Conservation (phyloP, 768 basidiomycete species). For the Paxillus involutus region DNA sequence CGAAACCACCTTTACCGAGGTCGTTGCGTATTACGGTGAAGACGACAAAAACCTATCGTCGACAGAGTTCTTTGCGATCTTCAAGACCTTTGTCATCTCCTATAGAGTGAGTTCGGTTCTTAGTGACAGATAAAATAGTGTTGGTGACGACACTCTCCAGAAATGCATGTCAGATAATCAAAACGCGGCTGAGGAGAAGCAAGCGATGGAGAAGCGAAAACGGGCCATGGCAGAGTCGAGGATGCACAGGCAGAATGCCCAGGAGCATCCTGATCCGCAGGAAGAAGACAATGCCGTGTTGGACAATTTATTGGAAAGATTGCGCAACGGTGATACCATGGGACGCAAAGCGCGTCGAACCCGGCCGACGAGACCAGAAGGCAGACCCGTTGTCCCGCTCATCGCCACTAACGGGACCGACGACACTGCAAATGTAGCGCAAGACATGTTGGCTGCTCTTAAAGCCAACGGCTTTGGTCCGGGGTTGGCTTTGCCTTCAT, state of each 20-base stretch:
- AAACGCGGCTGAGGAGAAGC: constrained; percentile 67
- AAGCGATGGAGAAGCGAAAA: constrained; percentile 66
- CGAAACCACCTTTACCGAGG: constrained; percentile 79
- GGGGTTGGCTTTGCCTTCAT: constrained; percentile 42
- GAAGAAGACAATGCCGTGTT: constrained; percentile 60
- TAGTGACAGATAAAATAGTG: background rate
- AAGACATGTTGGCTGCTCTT: constrained; percentile 73
- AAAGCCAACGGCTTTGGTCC: constrained; percentile 66
- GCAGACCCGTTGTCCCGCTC: constrained; percentile 21
- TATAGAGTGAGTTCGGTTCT: constrained; percentile 60
- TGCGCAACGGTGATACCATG: constrained; percentile 68
- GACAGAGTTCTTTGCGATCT: constrained; percentile 92
- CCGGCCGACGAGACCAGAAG: constrained; percentile 39
- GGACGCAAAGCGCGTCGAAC: constrained; percentile 54
- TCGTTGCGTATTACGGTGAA: constrained; percentile 90
- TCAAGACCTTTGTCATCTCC: constrained; percentile 95
- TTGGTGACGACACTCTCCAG: constrained; percentile 38
- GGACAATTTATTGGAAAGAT: constrained; percentile 69
- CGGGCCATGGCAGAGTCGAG: constrained; percentile 65
- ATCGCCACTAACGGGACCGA: constrained; percentile 27
- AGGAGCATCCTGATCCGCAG: constrained; percentile 42
- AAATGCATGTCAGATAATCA: constrained; percentile 88
- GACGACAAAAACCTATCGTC: constrained; percentile 86
- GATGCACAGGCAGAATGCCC: constrained; percentile 50
- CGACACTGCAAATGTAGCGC: constrained; percentile 55